Conservation (phyloP, 1,139 yeast species). For the Williopsis jadinii region DNA sequence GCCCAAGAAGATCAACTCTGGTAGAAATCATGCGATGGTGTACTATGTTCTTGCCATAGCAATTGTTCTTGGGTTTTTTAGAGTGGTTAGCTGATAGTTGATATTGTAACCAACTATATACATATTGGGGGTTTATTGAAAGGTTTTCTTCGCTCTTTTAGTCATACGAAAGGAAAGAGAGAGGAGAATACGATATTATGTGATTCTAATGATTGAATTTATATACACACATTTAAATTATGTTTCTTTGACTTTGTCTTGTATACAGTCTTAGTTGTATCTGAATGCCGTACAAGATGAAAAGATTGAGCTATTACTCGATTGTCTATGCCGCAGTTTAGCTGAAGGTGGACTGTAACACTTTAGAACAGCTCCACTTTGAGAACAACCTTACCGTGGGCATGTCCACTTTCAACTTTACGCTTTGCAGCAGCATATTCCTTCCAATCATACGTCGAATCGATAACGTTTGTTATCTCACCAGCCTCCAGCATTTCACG, state of each 20-base stretch:
- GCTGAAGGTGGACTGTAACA: too few species aligned
- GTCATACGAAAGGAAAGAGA: too few species aligned
- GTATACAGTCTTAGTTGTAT: too few species aligned
- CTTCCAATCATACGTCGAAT: constrained; percentile 46
- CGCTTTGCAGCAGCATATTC: constrained; percentile 46
- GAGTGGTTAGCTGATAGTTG: constrained; percentile 10
- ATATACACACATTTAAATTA: too few species aligned
- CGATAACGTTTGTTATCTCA: constrained; percentile 38
- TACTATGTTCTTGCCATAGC: constrained; percentile 27
- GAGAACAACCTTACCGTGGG: constrained; percentile 61
- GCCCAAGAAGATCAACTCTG: constrained; percentile 4
- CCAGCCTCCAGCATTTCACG: constrained; percentile 37
- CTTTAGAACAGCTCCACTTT: constrained; percentile 30
- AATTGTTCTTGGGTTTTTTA: constrained; percentile 22
- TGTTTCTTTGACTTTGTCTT: too few species aligned
- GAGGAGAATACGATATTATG: too few species aligned
- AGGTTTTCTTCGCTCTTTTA: too few species aligned
- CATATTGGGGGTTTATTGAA: not conserved
- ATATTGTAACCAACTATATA: not conserved
- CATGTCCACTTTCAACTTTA: constrained; percentile 40
- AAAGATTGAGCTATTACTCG: too few species aligned
- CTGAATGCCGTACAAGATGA: too few species aligned
- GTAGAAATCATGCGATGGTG: constrained; percentile 20
- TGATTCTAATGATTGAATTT: too few species aligned
- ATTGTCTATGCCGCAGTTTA: too few species aligned